Base-by-base conservation (phyloP, 208 protist species). In the Balamuthia mandrillaris region DNA sequence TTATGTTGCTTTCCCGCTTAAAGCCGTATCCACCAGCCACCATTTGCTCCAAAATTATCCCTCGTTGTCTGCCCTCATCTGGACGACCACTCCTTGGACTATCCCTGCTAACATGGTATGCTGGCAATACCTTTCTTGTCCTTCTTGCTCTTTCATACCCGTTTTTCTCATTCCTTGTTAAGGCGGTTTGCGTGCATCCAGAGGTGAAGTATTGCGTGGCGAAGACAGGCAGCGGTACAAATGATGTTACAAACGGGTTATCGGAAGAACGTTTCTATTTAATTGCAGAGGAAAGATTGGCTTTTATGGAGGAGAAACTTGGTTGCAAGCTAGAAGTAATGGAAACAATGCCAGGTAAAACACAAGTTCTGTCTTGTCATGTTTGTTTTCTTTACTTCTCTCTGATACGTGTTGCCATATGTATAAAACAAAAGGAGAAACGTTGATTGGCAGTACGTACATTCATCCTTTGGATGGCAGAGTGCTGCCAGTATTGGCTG, bases 61-160 rank as follows among this genome's bases (percentile, higher is more conserved):
- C 9, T 86, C 16, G 24, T 21, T 7, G 44, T 70, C 4, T 41
- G 81, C 84, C 21, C 12, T 93, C 9, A 87, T 94, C 39, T 96
- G 94, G 94, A 96, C 94, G 0, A 96, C 94, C 4, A 96, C 94
- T 3, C 94, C 94, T 1, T 96, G 94, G 94, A 96, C 94, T 3
- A 87, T 96, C 31, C 90, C 92, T 3, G 86, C 92, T 2, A 96
- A 96, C 87, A 44, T 37, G 47, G 74, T 63, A 35, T 7, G 42
- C 0, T 12, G 14, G 18, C 61, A 24, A 18, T 54, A 24, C 27
- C 27, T 14, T 70, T 18, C 27, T 61, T 31, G 3, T 60, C 31
- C 7, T n/a, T 75, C 5, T 0, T 51, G 24, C 10, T 33, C 68
- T 2, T 75, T 56, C 5, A 6, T 77, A 16, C 14, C 24, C 44